Percentiles rank a stretch among this genome's conserved stretches.
phyloP scores from a whole-genome alignment of 78 protist genomes.

The Dictyostelium citrinum region DNA sequence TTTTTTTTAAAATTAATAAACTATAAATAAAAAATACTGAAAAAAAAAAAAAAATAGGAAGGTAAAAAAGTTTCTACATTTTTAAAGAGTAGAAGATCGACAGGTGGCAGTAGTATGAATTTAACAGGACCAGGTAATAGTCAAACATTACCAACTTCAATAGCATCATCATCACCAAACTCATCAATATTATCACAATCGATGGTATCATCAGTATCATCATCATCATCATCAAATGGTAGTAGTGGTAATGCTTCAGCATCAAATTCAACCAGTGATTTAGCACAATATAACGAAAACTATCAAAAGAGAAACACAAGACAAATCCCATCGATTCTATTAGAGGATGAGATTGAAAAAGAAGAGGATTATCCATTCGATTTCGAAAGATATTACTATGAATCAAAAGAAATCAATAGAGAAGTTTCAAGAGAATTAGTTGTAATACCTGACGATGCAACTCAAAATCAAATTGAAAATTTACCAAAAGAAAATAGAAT shows the following conservation, averaged over 20 bases:
- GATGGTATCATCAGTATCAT: background rate
- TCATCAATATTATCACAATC: background rate
- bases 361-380: conserved; percentile 69
- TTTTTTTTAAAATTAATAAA: background rate
- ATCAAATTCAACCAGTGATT: conserved; percentile 1
- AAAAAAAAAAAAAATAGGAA: background rate
- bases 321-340: conserved; percentile 51
- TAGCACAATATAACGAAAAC: background rate
- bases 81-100: conserved; percentile 3
- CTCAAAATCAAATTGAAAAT: conserved; percentile 11
- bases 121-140: background rate
- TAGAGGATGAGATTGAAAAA: conserved; percentile 67
- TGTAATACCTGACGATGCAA: conserved; percentile 47
- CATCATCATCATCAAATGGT: background rate
- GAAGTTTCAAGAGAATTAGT: conserved; percentile 56
- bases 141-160: background rate
- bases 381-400: conserved; percentile 65
- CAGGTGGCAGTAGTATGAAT: background rate
- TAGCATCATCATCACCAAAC: background rate
- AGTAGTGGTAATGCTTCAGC: conserved; percentile 1
- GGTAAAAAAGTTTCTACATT: conserved; percentile 24
- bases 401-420: conserved; percentile 72
- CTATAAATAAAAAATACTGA: background rate
- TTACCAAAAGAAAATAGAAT: conserved; percentile 58
- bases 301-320: conserved; percentile 59